These are phyloP conservation scores for Phlebiopsis flavidoalba DNA, from an alignment of 768 basidiomycete genomes.

Conservation along the genomic window DNA sequence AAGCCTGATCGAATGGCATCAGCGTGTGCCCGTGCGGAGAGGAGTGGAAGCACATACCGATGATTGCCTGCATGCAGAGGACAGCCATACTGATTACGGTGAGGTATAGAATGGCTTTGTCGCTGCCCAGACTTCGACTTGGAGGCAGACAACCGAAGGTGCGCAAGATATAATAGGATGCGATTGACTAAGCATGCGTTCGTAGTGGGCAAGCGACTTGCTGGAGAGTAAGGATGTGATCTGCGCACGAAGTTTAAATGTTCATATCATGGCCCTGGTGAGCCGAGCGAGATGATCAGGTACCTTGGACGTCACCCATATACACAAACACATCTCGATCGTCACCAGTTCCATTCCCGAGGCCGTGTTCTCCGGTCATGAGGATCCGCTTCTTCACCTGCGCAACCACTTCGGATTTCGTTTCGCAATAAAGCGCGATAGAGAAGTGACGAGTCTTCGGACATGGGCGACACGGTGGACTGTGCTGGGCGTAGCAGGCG, in stretches of 20 bases:
- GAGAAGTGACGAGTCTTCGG: constrained; percentile 72
- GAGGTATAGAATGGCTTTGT: constrained; percentile 61
- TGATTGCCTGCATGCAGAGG: constrained; percentile 55
- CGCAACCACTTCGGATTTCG: constrained; percentile 79
- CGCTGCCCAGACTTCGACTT: constrained; percentile 56
- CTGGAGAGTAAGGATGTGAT: constrained; percentile 87
- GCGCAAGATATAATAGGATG: constrained; percentile 82
- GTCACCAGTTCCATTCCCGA: constrained; percentile 36
- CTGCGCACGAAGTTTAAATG: constrained; percentile 30
- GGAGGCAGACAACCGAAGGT: constrained; percentile 60
- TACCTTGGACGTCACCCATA: constrained; percentile 90
- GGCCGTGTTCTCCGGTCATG: constrained; percentile 29
- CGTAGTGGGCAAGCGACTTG: constrained; percentile 81
- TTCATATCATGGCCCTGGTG: background rate
- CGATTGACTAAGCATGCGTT: constrained; percentile 82
- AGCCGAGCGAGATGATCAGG: constrained; percentile 12
- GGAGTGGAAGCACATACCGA: constrained; percentile 37
- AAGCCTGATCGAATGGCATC: constrained; percentile 38
- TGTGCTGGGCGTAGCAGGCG: constrained; percentile 27
- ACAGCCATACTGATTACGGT: constrained; percentile 64
- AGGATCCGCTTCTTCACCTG: constrained; percentile 73
- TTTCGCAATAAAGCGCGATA: constrained; percentile 71
- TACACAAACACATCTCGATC: constrained; percentile 77
- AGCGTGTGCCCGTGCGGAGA: background rate
- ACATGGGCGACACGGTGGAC: constrained; percentile 61